Evolutionary conservation across 2,329 filamentous ascomycete genomes (phyloP).

Genomic region (Fusarium sp.): DNA sequence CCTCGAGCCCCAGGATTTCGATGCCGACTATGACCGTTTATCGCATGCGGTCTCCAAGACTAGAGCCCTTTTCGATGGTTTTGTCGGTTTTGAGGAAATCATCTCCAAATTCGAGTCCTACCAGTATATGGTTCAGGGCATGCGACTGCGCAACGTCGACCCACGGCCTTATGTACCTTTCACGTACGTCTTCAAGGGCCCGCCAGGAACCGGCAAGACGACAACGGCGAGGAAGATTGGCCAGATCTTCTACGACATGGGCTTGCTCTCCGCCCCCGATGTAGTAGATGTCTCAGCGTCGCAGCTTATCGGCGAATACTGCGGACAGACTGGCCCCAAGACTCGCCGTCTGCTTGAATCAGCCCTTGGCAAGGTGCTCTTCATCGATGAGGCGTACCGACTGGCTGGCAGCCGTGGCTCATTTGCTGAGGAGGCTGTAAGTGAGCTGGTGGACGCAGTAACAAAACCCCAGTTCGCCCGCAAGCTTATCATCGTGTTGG

Average conservation of each 20-base stretch:
- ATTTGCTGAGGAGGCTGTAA: constrained; percentile 70
- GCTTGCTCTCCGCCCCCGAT: constrained; percentile 73
- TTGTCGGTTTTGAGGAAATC: constrained; percentile 72
- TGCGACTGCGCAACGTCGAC: constrained; percentile 68
- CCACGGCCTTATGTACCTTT: constrained; percentile 70
- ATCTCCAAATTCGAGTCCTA: constrained; percentile 70
- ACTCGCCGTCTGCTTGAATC: constrained; percentile 72
- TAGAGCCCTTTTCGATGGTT: constrained; percentile 69
- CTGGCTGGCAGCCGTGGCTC: constrained; percentile 65
- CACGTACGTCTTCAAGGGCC: constrained; percentile 77
- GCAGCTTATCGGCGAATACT: constrained; percentile 77
- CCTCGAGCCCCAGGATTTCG: constrained; percentile 64
- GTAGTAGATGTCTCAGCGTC: constrained; percentile 78
- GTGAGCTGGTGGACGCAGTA: constrained; percentile 66
- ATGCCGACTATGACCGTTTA: constrained; percentile 71
- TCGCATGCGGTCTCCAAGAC: constrained; percentile 61
- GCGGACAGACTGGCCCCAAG: constrained; percentile 80
- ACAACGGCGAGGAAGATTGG: constrained; percentile 80
- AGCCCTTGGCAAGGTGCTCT: constrained; percentile 77
- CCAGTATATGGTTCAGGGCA: constrained; percentile 66
- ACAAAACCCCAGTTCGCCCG: constrained; percentile 70
- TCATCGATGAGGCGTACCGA: constrained; percentile 81
- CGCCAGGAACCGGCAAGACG: constrained; percentile 80
- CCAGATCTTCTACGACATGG: constrained; percentile 82
- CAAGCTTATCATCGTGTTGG: constrained; percentile 77